These are phyloP conservation scores for Teunomyces barrocoloradensis DNA, from an alignment of 805 yeast genomes.

Conservation along the genomic window DNA sequence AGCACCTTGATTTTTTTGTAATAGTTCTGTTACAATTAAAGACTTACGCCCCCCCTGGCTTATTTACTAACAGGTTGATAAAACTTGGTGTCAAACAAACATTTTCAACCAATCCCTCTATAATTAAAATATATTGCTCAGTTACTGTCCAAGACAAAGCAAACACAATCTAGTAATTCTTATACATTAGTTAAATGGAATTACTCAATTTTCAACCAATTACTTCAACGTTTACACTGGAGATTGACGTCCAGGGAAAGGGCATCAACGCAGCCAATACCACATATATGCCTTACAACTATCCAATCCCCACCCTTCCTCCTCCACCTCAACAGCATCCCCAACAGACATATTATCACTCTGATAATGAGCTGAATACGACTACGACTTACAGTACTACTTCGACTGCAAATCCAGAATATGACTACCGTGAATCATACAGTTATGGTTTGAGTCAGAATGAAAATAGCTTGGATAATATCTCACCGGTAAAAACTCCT, in stretches of 20 bases:
- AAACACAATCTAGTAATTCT: constrained; percentile 4
- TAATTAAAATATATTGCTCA: not conserved
- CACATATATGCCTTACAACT: constrained; percentile 3
- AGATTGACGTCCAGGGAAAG: not conserved
- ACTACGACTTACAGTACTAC: not conserved
- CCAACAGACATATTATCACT: constrained; percentile 3
- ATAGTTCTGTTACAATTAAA: not conserved
- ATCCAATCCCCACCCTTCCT: constrained; percentile 2
- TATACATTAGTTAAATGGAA: constrained; percentile 1
- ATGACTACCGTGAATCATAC: constrained; percentile 13
- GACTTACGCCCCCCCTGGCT: not conserved
- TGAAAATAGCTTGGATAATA: constrained; percentile 3
- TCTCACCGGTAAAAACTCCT: constrained; percentile 3
- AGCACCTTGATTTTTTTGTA: not conserved
- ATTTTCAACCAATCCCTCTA: not conserved
- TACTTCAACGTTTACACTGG: not conserved
- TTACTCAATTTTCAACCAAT: constrained; percentile 1
- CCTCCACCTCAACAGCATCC: constrained; percentile 2
- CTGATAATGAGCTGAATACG: constrained; percentile 9
- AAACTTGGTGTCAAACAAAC: not conserved
- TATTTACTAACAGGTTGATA: not conserved
- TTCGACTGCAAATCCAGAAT: constrained; percentile 7
- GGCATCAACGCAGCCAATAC: not conserved
- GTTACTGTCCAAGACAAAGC: not conserved
- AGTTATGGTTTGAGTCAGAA: constrained; percentile 9